phyloP scores from a whole-genome alignment of 257 asterid genomes.

The Ilex aquifolium region DNA sequence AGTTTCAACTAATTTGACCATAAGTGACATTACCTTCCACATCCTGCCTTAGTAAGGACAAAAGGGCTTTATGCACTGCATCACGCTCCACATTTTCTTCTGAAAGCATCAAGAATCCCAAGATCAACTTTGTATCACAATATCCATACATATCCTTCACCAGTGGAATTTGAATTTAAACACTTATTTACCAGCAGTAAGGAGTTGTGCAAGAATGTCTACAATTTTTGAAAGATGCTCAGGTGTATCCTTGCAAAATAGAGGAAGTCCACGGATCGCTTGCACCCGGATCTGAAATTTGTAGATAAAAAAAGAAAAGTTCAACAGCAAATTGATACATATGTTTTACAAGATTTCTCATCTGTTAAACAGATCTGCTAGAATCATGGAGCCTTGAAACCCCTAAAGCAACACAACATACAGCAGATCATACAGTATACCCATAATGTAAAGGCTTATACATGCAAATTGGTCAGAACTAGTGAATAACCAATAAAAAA shows the following conservation, averaged over 20 bases:
- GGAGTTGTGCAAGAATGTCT: slow-evolving; percentile 89
- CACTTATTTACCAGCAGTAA: slow-evolving; percentile 71
- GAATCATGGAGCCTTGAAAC: no score
- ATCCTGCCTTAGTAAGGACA: slow-evolving; percentile 90
- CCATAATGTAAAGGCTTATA: no score
- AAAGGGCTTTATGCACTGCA: slow-evolving; percentile 85
- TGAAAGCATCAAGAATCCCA: slow-evolving; percentile 19
- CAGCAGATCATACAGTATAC: no score
- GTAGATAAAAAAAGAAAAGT: slow-evolving; percentile 9
- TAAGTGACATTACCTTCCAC: slow-evolving; percentile 52
- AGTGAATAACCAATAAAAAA: no score
- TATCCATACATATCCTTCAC: not conserved
- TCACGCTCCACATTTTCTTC: slow-evolving; percentile 98
- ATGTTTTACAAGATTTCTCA: no score
- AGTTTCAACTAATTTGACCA: no score
- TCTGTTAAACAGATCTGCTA: no score
- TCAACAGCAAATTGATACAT: not conserved
- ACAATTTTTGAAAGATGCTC: slow-evolving; percentile 90
- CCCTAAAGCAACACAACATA: no score
- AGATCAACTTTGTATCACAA: slow-evolving; percentile 8
- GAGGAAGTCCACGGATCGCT: slow-evolving; percentile 95
- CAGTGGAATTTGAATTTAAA: slow-evolving; percentile 8
- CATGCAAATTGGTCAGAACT: no score
- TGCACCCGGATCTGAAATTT: slow-evolving; percentile 73
- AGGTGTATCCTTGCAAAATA: slow-evolving; percentile 97